phyloP scores from a whole-genome alignment of 192 early-diverging fungal species.

The Coemansia sp. region DNA sequence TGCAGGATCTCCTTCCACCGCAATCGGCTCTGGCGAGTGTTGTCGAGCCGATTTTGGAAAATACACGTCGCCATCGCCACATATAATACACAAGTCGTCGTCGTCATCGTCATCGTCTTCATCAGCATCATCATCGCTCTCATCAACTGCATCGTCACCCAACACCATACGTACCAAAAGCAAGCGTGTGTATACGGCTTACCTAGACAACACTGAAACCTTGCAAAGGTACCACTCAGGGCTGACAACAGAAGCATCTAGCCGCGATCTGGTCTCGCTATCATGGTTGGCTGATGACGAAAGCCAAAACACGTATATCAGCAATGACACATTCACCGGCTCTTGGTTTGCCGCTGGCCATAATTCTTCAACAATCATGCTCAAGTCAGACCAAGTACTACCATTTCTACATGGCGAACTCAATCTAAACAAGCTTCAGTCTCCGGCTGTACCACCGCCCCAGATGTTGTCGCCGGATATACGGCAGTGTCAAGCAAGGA shows the following conservation, averaged over 20 bases:
- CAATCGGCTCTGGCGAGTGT: not conserved
- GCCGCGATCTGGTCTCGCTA: constrained; percentile 28
- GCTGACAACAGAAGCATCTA: constrained; percentile 22
- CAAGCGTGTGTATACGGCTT: constrained; percentile 11
- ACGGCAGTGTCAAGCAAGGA: not conserved
- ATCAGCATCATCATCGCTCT: not conserved
- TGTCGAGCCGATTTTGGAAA: not conserved
- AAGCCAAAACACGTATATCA: constrained; percentile 8
- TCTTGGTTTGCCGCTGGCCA: constrained; percentile 42
- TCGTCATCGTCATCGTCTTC: constrained; percentile 5
- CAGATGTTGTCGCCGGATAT: constrained; percentile 3
- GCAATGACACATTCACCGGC: constrained; percentile 21
- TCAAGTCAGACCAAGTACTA: constrained; percentile 26
- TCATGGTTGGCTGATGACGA: constrained; percentile 19
- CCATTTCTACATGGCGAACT: constrained; percentile 48
- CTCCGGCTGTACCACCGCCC: not conserved
- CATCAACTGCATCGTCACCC: not conserved
- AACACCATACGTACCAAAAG: constrained; percentile 4
- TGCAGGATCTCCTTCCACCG: not conserved
- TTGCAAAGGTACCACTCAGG: constrained; percentile 26
- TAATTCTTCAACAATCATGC: constrained; percentile 4
- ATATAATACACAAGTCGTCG: constrained; percentile 25
- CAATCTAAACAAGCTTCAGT: constrained; percentile 33
- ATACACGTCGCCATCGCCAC: constrained; percentile 25
- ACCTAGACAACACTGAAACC: constrained; percentile 23